Conservation (phyloP, 176 grass and related monocot species). For the Musa schizocarpa region DNA sequence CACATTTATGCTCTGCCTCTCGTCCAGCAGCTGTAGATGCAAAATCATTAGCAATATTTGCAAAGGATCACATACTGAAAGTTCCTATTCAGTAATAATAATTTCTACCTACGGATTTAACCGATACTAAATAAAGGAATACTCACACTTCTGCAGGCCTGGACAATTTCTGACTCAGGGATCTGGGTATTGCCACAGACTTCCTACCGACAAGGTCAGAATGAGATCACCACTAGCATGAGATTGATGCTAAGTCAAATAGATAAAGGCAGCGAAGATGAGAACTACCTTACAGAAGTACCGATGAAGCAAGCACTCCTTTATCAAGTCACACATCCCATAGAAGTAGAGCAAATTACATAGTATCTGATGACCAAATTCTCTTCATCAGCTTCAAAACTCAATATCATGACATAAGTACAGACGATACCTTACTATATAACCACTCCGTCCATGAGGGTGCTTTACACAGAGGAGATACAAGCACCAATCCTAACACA, state of each 20-base stretch:
- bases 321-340: constrained; percentile 25
- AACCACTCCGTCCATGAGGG: constrained; percentile 23
- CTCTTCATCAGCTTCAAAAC: background rate
- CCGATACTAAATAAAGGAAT: background rate
- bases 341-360: constrained; percentile 23
- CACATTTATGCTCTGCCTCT: constrained; percentile 17
- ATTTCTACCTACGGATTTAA: background rate
- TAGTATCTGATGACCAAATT: background rate
- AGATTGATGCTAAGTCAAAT: background rate
- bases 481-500: constrained; percentile 19
- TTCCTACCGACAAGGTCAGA: constrained; percentile 15
- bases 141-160: constrained; percentile 19
- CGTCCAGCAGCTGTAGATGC: constrained; percentile 9
- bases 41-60: background rate
- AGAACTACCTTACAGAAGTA: constrained; percentile 18
- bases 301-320: constrained; percentile 17
- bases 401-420: background rate
- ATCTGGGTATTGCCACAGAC: constrained; percentile 4
- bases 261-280: background rate
- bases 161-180: constrained; percentile 15
- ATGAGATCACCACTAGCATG: background rate
- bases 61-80: no score
- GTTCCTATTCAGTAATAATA: no score
- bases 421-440: constrained; percentile 9
- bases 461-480: constrained; percentile 22